phyloP scores from a whole-genome alignment of 2,329 filamentous ascomycete genomes.

The Neobulgaria alba region DNA sequence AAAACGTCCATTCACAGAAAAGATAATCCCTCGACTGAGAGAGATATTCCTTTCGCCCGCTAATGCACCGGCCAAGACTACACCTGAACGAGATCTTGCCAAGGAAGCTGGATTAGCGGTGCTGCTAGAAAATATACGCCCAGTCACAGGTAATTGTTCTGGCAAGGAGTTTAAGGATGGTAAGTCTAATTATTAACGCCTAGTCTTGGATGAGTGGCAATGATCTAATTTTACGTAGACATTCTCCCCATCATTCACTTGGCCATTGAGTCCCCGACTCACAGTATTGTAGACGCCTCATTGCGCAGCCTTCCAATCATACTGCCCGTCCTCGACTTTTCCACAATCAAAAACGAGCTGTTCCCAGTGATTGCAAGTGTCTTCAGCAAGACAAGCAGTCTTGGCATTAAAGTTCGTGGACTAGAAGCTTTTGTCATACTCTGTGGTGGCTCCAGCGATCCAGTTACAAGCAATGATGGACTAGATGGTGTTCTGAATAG shows the following conservation, averaged over 20 bases:
- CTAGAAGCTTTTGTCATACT: slow-evolving; percentile 84
- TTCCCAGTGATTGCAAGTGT: slow-evolving; percentile 87
- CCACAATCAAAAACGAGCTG: slow-evolving; percentile 91
- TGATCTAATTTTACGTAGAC: too few species aligned
- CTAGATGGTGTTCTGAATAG: slow-evolving; percentile 59
- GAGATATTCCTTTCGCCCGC: slow-evolving; percentile 66
- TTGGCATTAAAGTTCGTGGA: slow-evolving; percentile 89
- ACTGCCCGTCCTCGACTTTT: slow-evolving; percentile 87
- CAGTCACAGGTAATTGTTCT: slow-evolving; percentile 71
- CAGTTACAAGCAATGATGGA: slow-evolving; percentile 52
- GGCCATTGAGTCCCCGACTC: slow-evolving; percentile 81
- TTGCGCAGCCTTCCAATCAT: slow-evolving; percentile 70
- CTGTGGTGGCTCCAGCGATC: slow-evolving; percentile 63
- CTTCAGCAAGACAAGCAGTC: slow-evolving; percentile 85
- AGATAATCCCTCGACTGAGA: slow-evolving; percentile 74
- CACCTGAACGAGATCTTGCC: slow-evolving; percentile 67
- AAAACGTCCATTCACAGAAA: slow-evolving; percentile 72
- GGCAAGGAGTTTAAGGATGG: slow-evolving; percentile 94
- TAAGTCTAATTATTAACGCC: too few species aligned
- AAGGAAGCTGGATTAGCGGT: slow-evolving; percentile 90
- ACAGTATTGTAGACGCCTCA: slow-evolving; percentile 79
- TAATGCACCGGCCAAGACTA: slow-evolving; percentile 37
- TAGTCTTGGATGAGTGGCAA: too few species aligned
- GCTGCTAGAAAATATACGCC: slow-evolving; percentile 71
- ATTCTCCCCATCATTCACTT: slow-evolving; percentile 79